Conservation (phyloP, 2,329 filamentous ascomycete genomes). For the Rugonectria rugulosa region DNA sequence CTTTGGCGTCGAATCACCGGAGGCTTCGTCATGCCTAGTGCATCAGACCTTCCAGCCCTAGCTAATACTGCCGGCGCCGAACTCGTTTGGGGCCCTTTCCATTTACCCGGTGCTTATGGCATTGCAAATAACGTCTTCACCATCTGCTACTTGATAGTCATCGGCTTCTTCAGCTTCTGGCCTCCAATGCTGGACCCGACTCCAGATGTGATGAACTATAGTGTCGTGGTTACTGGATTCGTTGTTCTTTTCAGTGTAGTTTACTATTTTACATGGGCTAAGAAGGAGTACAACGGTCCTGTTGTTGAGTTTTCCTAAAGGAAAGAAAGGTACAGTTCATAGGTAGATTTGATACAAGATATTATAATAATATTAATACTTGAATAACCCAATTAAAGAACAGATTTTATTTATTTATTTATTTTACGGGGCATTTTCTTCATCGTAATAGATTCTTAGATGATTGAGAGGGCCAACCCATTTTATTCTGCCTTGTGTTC, state of each 20-base stretch:
- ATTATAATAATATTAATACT: too few relatives aligned
- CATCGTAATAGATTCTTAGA: too few relatives aligned
- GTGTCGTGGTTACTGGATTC: constrained; percentile 51
- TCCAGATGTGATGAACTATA: constrained; percentile 55
- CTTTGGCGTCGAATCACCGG: constrained; percentile 41
- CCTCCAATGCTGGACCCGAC: constrained; percentile 44
- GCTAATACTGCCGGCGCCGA: constrained; percentile 41
- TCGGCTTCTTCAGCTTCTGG: constrained; percentile 66
- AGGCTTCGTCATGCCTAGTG: constrained; percentile 37
- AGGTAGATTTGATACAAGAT: too few relatives aligned
- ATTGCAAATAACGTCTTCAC: constrained; percentile 63
- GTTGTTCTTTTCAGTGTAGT: constrained; percentile 53
- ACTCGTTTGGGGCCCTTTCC: constrained; percentile 63
- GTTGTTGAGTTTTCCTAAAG: too few relatives aligned
- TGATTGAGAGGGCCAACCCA: too few relatives aligned
- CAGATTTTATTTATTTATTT: too few relatives aligned
- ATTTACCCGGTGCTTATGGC: constrained; percentile 57
- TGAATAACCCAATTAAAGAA: too few relatives aligned
- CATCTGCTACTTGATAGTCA: constrained; percentile 59
- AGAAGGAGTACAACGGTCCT: constrained; percentile 55
- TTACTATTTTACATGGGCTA: constrained; percentile 54
- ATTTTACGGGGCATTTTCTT: too few relatives aligned
- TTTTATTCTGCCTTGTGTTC: too few relatives aligned
- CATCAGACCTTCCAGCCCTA: constrained; percentile 35
- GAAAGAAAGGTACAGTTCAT: too few relatives aligned